phyloP scores from a whole-genome alignment of 495 filamentous ascomycete species.

The Aspergillus bridgeri region DNA sequence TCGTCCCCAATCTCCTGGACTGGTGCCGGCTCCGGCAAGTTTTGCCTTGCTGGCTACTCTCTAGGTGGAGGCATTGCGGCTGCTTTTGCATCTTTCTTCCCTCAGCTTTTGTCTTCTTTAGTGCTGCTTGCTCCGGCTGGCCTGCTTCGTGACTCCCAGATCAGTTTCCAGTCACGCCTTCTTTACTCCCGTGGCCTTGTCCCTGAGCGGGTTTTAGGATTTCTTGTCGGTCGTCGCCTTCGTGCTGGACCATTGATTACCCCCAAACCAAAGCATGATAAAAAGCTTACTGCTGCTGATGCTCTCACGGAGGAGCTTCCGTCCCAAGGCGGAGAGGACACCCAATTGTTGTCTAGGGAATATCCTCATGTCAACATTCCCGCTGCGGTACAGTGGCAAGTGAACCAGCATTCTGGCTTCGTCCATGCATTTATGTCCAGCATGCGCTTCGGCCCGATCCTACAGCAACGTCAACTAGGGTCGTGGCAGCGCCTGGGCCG shows the following conservation, averaged over 20 bases:
- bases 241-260: constrained; percentile 38
- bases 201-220: constrained; percentile 53
- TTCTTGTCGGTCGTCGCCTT: constrained; percentile 55
- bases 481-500: constrained; percentile 57
- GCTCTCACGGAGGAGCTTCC: constrained; percentile 40
- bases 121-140: constrained; percentile 75
- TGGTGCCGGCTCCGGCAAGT: constrained; percentile 46
- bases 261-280: constrained; percentile 31
- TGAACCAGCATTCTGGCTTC: constrained; percentile 53
- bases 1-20: constrained; percentile 71
- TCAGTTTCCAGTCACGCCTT: constrained; percentile 55
- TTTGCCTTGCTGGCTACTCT: constrained; percentile 78
- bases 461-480: constrained; percentile 40
- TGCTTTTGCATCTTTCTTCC: constrained; percentile 70
- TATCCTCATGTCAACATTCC: constrained; percentile 45
- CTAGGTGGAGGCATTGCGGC: constrained; percentile 77
- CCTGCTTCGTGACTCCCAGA: constrained; percentile 61
- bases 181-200: constrained; percentile 58
- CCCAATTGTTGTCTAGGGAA: constrained; percentile 41
- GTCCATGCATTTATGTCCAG: constrained; percentile 55
- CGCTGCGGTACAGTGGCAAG: constrained; percentile 52
- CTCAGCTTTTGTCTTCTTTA: constrained; percentile 60
- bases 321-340: constrained; percentile 30
- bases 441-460: constrained; percentile 55
- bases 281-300: constrained; percentile 29